Evolutionary conservation across 768 basidiomycete species (phyloP).

Genomic region (Amanita phalloides): DNA sequence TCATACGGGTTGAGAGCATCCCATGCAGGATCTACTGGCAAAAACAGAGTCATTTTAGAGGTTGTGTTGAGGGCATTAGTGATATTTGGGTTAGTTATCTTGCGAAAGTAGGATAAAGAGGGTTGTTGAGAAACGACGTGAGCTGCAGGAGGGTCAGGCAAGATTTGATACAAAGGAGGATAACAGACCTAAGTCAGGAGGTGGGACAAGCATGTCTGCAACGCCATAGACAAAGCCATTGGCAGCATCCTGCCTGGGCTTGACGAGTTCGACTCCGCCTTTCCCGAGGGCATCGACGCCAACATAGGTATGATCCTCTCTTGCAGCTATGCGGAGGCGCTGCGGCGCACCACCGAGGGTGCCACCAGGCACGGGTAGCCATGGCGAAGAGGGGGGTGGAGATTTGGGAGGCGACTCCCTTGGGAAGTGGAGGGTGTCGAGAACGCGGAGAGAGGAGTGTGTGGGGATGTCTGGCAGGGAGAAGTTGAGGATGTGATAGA

Average conservation of each 20-base stretch:
- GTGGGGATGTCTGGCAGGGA: constrained; percentile 40
- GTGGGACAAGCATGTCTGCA: constrained; percentile 62
- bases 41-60: constrained; percentile 76
- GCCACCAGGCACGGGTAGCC: constrained; percentile 79
- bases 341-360: constrained; percentile 77
- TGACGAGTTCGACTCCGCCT: constrained; percentile 61
- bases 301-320: constrained; percentile 39
- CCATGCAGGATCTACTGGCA: constrained; percentile 84
- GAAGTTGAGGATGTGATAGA: constrained; percentile 90
- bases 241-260: constrained; percentile 40
- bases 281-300: constrained; percentile 74
- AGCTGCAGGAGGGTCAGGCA: constrained; percentile 27
- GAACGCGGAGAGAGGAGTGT: constrained; percentile 27
- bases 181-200: constrained; percentile 59
- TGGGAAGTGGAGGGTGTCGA: constrained; percentile 68
- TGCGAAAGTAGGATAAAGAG: constrained; percentile 63
- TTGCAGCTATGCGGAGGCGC: constrained; percentile 52
- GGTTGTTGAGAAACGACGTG: constrained; percentile 46
- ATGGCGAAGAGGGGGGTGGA: constrained; percentile 71
- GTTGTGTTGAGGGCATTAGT: constrained; percentile 48
- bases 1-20: constrained; percentile 66
- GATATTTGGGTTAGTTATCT: constrained; percentile 56
- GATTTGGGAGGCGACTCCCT: constrained; percentile 41
- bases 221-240: constrained; percentile 80
- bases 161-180: constrained; percentile 2